Base-by-base conservation (phyloP, 208 protist species). In the Phytomonas francai region DNA sequence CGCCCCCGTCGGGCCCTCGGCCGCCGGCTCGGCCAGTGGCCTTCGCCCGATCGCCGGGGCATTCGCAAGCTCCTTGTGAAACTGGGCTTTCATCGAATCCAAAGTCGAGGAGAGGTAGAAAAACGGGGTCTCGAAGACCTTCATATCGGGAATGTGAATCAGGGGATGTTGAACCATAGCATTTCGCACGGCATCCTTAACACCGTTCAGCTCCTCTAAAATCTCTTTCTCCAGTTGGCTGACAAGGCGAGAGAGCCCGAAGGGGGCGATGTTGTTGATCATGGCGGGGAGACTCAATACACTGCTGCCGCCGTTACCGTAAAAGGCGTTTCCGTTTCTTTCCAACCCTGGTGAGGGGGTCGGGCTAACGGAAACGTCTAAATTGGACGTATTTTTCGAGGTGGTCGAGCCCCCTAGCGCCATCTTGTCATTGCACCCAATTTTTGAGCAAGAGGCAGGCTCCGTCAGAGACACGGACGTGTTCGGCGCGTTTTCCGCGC, bases 181-280 rank as follows among this genome's bases (percentile, higher is more conserved):
- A 8, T 68, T 19, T 25, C 66, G 59, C 30, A 80, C 64, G 16
- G 33, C 45, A 9, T 34, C 67, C 11, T 64, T 59, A 19, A 77
- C 56, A 0, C 16, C 22, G 51, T 54, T 51, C 31, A 80, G 63
- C 61, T 77, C 54, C 36, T 63, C 49, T 11, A 68, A 65, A 16
- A 77, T 73, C 31, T 80, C 73, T 12, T 33, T 51, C 56, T 77
- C 76, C 61, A 77, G 72, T 31, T 62, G 39, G 25, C 58, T 67
- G 9, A 80, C 59, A 65, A 78, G 73, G 16, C 71, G 54, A 4
- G 58, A 32, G 42, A 77, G 77, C 33, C 70, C 67, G 25, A 45
- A 63, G n/a, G 71, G 71, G 28, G 51, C 73, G 19, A 22, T 30
- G 28, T 4, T 5, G 22, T 49, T 45, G 25, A 30, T 59, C 42